Conservation (phyloP, 768 basidiomycete genomes). For the Hygrocybe coccinea region DNA sequence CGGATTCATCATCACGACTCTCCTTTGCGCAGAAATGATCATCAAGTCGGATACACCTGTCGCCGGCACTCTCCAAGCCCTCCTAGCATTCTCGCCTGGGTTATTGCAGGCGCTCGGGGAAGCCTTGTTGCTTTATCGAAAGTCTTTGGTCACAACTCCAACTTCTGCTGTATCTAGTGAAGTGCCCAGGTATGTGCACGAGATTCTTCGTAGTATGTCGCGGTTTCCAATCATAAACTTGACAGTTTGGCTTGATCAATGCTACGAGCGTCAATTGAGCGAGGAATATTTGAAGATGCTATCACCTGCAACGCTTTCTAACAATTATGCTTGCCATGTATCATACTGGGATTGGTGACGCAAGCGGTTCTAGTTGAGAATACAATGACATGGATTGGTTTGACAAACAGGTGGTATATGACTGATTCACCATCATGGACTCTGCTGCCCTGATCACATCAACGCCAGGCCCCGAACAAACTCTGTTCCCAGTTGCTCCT, state of each 20-base stretch:
- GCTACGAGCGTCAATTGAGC: no score
- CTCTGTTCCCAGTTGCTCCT: no score
- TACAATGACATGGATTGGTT: no score
- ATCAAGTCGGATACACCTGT: background rate
- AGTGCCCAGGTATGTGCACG: background rate
- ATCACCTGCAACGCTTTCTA: constrained; percentile 12
- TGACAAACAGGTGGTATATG: no score
- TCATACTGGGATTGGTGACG: no score
- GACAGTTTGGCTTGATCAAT: background rate
- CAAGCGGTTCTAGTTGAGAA: no score
- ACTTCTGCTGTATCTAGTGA: background rate
- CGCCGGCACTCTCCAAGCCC: background rate
- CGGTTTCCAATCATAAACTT: constrained; percentile 25
- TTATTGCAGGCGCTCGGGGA: background rate
- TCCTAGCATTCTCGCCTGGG: background rate
- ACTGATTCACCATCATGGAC: no score
- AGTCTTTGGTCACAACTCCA: background rate
- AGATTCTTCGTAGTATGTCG: no score
- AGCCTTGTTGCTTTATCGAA: background rate
- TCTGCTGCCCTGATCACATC: no score
- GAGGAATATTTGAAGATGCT: constrained; percentile 1
- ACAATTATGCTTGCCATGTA: no score
- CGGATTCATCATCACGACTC: background rate
- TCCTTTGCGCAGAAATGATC: background rate
- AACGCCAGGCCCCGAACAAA: no score